Percentiles rank a stretch among this genome's conserved stretches.
phyloP scores from a whole-genome alignment of 2,329 filamentous ascomycete species.

The Xylaria sp. region DNA sequence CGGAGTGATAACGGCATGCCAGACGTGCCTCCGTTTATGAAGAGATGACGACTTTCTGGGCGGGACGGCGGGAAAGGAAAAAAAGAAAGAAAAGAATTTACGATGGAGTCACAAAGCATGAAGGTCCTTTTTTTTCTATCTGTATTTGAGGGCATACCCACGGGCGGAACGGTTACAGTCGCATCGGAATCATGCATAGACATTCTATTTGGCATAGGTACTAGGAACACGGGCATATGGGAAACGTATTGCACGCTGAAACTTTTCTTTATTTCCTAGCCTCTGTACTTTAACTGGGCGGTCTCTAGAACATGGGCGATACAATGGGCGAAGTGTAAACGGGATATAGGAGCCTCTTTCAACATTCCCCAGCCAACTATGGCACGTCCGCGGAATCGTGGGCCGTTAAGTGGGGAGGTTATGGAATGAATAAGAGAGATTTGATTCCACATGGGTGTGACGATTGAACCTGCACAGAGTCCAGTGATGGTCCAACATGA shows the following conservation, averaged over 20 bases:
- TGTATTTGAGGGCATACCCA: conserved; percentile 21
- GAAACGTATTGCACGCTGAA: conserved; percentile 31
- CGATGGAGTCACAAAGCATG: neutral
- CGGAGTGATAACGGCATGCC: conserved; percentile 37
- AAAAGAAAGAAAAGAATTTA: too few relatives aligned
- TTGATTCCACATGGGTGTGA: conserved; percentile 19
- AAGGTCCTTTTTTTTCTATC: neutral
- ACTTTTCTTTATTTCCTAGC: conserved; percentile 8
- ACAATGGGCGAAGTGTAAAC: conserved; percentile 6
- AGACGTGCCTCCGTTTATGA: conserved; percentile 43
- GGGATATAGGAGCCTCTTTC: conserved; percentile 4
- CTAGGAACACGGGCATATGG: conserved; percentile 29
- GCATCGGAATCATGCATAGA: conserved; percentile 25
- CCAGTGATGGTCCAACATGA: neutral
- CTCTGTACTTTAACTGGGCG: conserved; percentile 29
- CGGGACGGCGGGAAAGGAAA: too few relatives aligned
- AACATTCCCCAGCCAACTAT: neutral
- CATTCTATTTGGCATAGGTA: conserved; percentile 23
- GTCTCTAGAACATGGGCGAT: conserved; percentile 10
- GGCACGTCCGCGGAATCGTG: conserved; percentile 9
- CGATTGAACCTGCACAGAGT: neutral
- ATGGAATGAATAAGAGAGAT: conserved; percentile 17
- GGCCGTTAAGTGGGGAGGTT: conserved; percentile 8
- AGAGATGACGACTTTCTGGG: conserved; percentile 37
- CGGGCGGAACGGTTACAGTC: conserved; percentile 6